Evolutionary conservation across 2,329 filamentous ascomycete species (phyloP).

Genomic region (Alternaria sp.): DNA sequence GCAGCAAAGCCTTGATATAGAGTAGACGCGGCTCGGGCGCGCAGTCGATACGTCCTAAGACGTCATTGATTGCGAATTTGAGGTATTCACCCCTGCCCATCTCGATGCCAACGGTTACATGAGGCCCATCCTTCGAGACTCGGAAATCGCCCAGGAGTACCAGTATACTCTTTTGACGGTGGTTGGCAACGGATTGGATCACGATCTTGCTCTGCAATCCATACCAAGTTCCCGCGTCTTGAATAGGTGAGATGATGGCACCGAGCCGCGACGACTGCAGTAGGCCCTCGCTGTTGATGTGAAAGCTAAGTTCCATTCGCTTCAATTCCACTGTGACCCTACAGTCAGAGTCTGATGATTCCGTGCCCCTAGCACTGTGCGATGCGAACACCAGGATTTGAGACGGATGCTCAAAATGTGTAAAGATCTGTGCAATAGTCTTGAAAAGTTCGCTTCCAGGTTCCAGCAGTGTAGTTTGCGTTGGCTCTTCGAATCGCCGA

Average conservation of each 20-base stretch:
- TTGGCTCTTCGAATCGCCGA: constrained; percentile 24
- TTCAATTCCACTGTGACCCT: constrained; percentile 58
- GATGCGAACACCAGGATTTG: constrained; percentile 59
- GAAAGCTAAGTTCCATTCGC: constrained; percentile 61
- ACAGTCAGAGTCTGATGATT: no score
- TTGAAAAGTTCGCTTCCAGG: constrained; percentile 53
- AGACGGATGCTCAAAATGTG: constrained; percentile 55
- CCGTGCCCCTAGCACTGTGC: no score
- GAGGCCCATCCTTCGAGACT: constrained; percentile 38
- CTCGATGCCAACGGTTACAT: constrained; percentile 53
- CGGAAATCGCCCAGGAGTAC: no score
- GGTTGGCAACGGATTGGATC: constrained; percentile 54
- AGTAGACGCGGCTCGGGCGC: constrained; percentile 62
- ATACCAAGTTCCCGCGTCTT: constrained; percentile 66
- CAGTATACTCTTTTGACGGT: constrained; percentile 58
- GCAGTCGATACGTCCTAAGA: constrained; percentile 64
- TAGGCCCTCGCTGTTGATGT: constrained; percentile 51
- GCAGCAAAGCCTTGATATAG: constrained; percentile 64
- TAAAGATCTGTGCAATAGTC: constrained; percentile 55
- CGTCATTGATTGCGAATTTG: constrained; percentile 60
- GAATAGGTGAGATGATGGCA: constrained; percentile 57
- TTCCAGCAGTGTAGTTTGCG: constrained; percentile 55
- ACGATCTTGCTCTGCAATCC: constrained; percentile 70
- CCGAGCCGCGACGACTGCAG: constrained; percentile 59
- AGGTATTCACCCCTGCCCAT: constrained; percentile 51